Percentiles rank a stretch among this genome's conserved stretches.
Evolutionary conservation across 1,139 yeast species (phyloP).

Genomic region (Pichia sp.): DNA sequence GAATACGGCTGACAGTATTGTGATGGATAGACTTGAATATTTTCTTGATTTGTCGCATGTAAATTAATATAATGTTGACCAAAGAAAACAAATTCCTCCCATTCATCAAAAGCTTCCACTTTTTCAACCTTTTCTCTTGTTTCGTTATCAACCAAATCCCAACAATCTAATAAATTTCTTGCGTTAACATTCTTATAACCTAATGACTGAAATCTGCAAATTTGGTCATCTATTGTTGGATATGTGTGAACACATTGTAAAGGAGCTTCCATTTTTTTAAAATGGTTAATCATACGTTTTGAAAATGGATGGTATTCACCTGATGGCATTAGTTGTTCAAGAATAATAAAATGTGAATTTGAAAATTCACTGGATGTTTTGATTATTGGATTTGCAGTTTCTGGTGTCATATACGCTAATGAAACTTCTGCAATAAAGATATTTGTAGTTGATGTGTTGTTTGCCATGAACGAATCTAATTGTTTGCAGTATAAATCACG

Average conservation of each 20-base stretch:
- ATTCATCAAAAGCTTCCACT: conserved; percentile 72
- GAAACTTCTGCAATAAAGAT: conserved; percentile 80
- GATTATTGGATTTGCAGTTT: conserved; percentile 61
- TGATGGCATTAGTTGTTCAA: conserved; percentile 69
- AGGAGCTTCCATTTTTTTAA: conserved; percentile 61
- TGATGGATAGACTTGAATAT: conserved; percentile 7
- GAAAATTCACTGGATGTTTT: conserved; percentile 40
- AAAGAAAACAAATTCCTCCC: conserved; percentile 74
- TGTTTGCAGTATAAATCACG: conserved; percentile 35
- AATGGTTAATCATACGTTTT: conserved; percentile 68
- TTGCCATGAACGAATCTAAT: conserved; percentile 30
- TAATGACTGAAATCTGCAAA: conserved; percentile 40
- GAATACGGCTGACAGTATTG: conserved; percentile 1
- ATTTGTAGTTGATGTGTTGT: conserved; percentile 33
- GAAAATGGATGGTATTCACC: conserved; percentile 64
- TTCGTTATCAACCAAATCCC: conserved; percentile 41
- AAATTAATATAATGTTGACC: conserved; percentile 70
- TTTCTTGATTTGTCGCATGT: conserved; percentile 48
- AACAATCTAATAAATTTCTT: conserved; percentile 50
- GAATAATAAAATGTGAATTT: conserved; percentile 54
- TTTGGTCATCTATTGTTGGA: conserved; percentile 46
- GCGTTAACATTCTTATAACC: conserved; percentile 49
- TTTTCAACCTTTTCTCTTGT: conserved; percentile 39
- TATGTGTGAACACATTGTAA: conserved; percentile 59
- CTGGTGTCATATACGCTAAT: conserved; percentile 69